Evolutionary conservation across 176 grass and related monocot genomes (phyloP), one percentile per base, ranked within the genome.

Genomic region (Oropetium thomaeum): DNA sequence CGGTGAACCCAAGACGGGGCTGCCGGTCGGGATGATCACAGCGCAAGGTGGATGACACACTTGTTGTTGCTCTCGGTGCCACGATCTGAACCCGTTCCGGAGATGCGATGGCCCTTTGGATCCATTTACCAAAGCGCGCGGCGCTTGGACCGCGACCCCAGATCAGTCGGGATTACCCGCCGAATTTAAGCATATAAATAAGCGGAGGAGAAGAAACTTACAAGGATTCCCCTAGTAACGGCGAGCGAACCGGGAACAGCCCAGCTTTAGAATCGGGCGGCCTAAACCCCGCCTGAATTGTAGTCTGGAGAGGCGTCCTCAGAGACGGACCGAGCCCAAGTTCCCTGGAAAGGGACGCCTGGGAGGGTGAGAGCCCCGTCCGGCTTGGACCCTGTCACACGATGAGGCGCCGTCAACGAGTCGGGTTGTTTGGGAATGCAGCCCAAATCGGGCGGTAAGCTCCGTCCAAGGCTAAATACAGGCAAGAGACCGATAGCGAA

Each of bases 391-490:
- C 75, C 74, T 85, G 67, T 57, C 74, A 32, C 75, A 85, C 66
- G 75, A 85, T 67, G 75, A 85, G 83, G 83, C 58, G 67, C 76
- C 73, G 68, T 68, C 75, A 61, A 69, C 66, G 68, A 74, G 65
- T 85, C 71, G 59, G 74, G 71, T 75, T 75, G 71, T 75, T 75
- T 75, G 71, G 71, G 71, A 75, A 75, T 79, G 76, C 76, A 79
- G 62, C 76, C 76, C 76, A 44, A 86, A 81, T 76, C 30, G 53
- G 84, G 84, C 53, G 70, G 84, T 81, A 81, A 76, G 81, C 71
- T 82, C 65, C 65, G 72, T 82, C 85, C 72, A 87, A 87, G 79
- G 79, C 78, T 87, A 87, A 87, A 87, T 82, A 87, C 54, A 10
- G 85, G 79, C 40, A 79, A 82, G 85, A 87, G 79, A 82, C 79